A percentile compares a stretch with the other conserved stretches of the same genome.
phyloP scores from a whole-genome alignment of 2,329 filamentous ascomycete genomes.

The Tolypocladium amazonense region DNA sequence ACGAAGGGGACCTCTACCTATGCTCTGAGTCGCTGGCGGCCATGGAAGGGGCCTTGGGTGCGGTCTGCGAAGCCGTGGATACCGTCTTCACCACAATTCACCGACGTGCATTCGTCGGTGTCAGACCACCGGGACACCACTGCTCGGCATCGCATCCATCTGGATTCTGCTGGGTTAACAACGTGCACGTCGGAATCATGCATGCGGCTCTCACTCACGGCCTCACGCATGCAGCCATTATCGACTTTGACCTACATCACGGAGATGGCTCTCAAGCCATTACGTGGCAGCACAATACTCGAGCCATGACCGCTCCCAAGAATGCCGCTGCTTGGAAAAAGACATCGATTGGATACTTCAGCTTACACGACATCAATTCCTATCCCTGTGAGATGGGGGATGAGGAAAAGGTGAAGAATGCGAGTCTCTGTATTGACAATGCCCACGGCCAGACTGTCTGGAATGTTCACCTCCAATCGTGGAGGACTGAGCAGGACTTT shows the following conservation, averaged over 20 bases:
- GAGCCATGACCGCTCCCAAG: constrained; percentile 50
- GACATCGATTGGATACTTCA: constrained; percentile 88
- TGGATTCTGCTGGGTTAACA: constrained; percentile 98
- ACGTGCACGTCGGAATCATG: constrained; percentile 93
- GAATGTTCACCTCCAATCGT: constrained; percentile 89
- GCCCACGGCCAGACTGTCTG: constrained; percentile 90
- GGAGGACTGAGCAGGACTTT: constrained; percentile 75
- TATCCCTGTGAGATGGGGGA: constrained; percentile 96
- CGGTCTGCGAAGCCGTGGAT: constrained; percentile 88
- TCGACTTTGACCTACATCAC: constrained; percentile 87
- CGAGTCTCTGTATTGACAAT: constrained; percentile 87
- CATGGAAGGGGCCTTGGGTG: constrained; percentile 83
- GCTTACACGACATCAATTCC: constrained; percentile 95
- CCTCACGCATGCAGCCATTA: constrained; percentile 85
- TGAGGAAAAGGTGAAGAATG: constrained; percentile 83
- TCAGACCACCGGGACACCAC: constrained; percentile 90
- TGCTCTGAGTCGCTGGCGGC: constrained; percentile 78
- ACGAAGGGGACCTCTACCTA: constrained; percentile 85
- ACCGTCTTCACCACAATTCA: constrained; percentile 60
- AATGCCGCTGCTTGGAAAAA: constrained; percentile 71
- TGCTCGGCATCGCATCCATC: constrained; percentile 84
- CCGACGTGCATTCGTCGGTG: constrained; percentile 77
- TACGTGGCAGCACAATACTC: constrained; percentile 79
- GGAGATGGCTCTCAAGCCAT: constrained; percentile 95
- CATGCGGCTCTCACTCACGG: constrained; percentile 77